Evolutionary conservation across 352 stramenopile species (phyloP), one percentile per base, ranked within the genome.

Genomic region (Phytophthora citricola): DNA sequence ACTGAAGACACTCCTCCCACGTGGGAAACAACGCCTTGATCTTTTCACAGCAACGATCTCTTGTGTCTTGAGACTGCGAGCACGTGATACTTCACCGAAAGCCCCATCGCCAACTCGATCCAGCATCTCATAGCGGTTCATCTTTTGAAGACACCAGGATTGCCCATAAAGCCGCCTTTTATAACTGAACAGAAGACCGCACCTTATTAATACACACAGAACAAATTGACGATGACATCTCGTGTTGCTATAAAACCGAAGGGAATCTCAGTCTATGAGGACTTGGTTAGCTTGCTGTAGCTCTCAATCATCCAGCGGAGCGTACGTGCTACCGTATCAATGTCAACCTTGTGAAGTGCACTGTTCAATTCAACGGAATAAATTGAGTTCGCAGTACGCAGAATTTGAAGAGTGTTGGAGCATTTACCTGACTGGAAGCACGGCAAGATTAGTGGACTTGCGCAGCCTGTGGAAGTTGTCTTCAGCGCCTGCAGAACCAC

Each of bases 91-190:
- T 39, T 95, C 92, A 7, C 95, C 94, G 62, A 98, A 99, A 32
- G 96, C 95, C 24, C 95, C 95, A 71, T 98, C 92, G 22, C 96
- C 96, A 15, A 98, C 73, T 46, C 85, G 78, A 65, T 98, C 93
- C 9, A 96, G 87, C 32, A 98, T 75, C 75, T 98, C 92, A 73
- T 98, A 98, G 12, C 90, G 82, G 61, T 98, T 97, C 89, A 96
- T 96, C 11, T 61, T 53, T 29, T 63, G 31, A 12, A 36, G 29
- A 10, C 29, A 9, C 17, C 17, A 31, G 27, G 27, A 31, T 31
- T 31, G 27, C 27, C 8, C 5, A 31, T 31, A 20, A 31, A 31
- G 27, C 27, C 27, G 31, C 1, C 31, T 20, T 34, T 34, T 11
- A 34, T 7, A 34, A 34, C 31, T 34, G 31, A 34, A 11, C 6